Base-by-base conservation (phyloP, 371 early-diverging fungal genomes). In the Blakeslea trispora region DNA sequence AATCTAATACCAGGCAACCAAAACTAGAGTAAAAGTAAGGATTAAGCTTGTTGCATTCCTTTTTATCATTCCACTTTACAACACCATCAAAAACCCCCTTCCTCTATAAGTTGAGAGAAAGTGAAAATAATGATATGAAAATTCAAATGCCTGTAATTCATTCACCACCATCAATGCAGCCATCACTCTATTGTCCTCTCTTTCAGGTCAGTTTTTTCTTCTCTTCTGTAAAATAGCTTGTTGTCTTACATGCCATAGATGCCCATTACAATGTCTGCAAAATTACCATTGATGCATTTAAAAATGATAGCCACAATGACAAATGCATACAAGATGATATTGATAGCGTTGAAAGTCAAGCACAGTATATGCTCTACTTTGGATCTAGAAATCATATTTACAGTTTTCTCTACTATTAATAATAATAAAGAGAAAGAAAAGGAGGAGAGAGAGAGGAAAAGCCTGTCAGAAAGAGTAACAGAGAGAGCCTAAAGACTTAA, bases 331-430 rank as follows among this genome's bases (percentile, higher is more conserved):
- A 76, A 51, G 8, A 48, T 31, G 43, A 77, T 64, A 50, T 77
- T 77, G 40, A 73, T 44, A 13, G 66, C 71, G 49, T 77, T 77
- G 4, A 77, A 59, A 13, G 46, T 42, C 22, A 77, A 62, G 24
- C 72, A 67, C n/a, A 65, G 17, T 17, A 77, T 68, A 44, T 73
- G 61, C 45, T 77, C 74, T 6, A 77, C 53, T 60, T 77, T 77
- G 4, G 74, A 67, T 24, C 74, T 59, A 37, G 77, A 77, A 44
- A 71, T 54, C 67, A 71, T 69, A 13, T 21, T 32, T 59, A 52
- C 50, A 32, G 42, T n/a, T 41, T 41, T 15, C 15, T 41, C 42
- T 41, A 8, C n/a, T 5, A 15, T 41, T 32, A 6, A 6, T 32
- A 5, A 6, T 32, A 10, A 32, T 10, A 37, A 14, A 37, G 11